Base-by-base conservation (phyloP, 116 monocot species). In the Papilionanthe hybrid region DNA sequence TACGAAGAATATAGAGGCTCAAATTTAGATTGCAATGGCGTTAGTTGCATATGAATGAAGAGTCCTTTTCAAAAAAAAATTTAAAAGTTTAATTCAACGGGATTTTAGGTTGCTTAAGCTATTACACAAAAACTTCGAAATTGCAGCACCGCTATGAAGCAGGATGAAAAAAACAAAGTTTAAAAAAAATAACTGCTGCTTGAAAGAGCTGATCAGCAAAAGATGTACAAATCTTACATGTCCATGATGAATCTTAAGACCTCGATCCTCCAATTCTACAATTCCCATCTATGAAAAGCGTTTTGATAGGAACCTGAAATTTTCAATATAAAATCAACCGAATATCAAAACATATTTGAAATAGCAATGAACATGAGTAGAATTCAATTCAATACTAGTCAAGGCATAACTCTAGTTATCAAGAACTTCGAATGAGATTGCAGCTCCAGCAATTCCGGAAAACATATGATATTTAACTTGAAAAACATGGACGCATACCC, bases 211-310 rank as follows among this genome's bases (percentile, higher is more conserved):
- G 23, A 17, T 77, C 32, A 77, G 57, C 9, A 55, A 77, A 77
- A 77, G 29, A 75, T 23, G 23, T 17, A 1, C 45, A 41, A 74
- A 28, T 82, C 94, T 86, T 79, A 97, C 97, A 76, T 86, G 92
- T 19, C 97, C 97, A 75, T 97, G 92, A 66, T 97, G 92, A 57
- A 87, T 92, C 72, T 97, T 94, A 27, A 92, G 88, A 0, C 97
- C 97, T 69, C 94, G 85, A 49, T 97, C 97, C 80, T 97, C 97
- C 44, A 97, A n/a, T 94, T 72, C 97, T 86, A 82, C 97, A 97
- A 84, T 94, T 97, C 53, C 97, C 94, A 88, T 97, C 97, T 78
- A 97, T 84, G 41, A 87, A 79, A 79, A 97, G 85, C 41, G 94
- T 91, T 84, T 97, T 92, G 55, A 91, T 67, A 17, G 97, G 97